Evolutionary conservation across 2,329 filamentous ascomycete species (phyloP), one percentile per base, ranked within the genome.

Genomic region (Fusarium lyarnte): DNA sequence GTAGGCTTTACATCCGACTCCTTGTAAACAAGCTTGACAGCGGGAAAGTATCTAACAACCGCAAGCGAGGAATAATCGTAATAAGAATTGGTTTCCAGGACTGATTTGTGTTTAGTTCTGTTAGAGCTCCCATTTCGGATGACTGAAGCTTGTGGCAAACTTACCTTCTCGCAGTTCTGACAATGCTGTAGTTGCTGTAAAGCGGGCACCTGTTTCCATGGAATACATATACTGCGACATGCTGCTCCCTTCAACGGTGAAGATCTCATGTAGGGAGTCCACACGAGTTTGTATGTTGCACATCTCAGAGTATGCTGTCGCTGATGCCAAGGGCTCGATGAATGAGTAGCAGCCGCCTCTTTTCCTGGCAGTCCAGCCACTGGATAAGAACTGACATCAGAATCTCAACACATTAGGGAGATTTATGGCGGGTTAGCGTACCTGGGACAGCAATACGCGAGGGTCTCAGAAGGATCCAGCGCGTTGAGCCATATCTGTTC

Each of bases 361-460:
- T 3, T 10, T 31, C 14, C 62, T 39, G 14, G 54, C 72, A 2
- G n/a, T 46, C 55, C 65, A 76, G 13, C 68, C 74, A 17, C 75
- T 77, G 10, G 12, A 13, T 12, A 33, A 13, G 5, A 33, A 33
- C 6, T 13, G 12, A 12, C 12, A 33, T 33, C 12, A 33, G 31
- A 33, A 33, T 33, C 31, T 33, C 12, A 33, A 33, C 4, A 12
- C 11, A 13, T 5, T 13, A 13, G 31, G 12, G 5, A 33, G 31
- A 33, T 13, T 13, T 33, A 33, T 13, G 4, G 31, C 31, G 12
- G 31, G 31, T 33, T 12, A 13, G 13, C 3, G 6, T 71, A 75
- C 75, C 67, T 77, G 2, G 74, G 76, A 10, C 77, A 78, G 27
- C 74, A 78, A 17, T 61, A 72, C 3, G 66, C 66, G 12, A 77